These are phyloP conservation scores for Fraxinus greggii DNA, from an alignment of 305 asterid genomes.

Conservation along the genomic window DNA sequence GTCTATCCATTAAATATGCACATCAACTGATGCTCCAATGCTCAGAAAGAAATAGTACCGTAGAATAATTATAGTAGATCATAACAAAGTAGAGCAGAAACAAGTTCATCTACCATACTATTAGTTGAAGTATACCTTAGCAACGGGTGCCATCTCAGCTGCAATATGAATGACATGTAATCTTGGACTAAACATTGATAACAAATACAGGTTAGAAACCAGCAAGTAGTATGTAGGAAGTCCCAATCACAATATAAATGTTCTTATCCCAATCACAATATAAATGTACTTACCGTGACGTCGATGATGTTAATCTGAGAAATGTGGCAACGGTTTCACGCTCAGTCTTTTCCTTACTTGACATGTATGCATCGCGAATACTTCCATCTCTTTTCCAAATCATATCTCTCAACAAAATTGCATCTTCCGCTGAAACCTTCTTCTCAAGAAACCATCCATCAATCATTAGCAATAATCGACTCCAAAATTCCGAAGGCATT, in stretches of 20 bases:
- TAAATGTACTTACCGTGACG: conserved; percentile 46
- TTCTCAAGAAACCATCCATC: conserved; percentile 96
- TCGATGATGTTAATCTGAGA: conserved; percentile 51
- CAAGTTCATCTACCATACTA: neutral
- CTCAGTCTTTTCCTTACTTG: conserved; percentile 69
- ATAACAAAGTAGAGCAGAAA: conserved; percentile 12
- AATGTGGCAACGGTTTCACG: conserved; percentile 57
- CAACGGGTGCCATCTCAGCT: conserved; percentile 99
- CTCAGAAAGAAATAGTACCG: neutral
- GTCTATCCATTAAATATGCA: neutral
- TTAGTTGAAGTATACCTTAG: conserved; percentile 65
- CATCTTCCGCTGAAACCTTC: conserved; percentile 71
- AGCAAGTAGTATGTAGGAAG: conserved; percentile 7
- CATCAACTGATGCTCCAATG: neutral
- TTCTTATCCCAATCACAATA: conserved; percentile 25
- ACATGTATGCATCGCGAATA: conserved; percentile 58
- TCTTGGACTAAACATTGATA: conserved; percentile 57
- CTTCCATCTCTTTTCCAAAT: conserved; percentile 67
- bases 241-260: neutral
- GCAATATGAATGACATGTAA: conserved; percentile 91
- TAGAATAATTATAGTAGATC: neutral
- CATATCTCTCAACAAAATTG: conserved; percentile 64
- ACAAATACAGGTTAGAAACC: conserved; percentile 31
- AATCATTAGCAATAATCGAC: conserved; percentile 72
- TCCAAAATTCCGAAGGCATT: conserved; percentile 82